phyloP scores from a whole-genome alignment of 2,329 filamentous ascomycete species.

The Metarhizium robertsii region DNA sequence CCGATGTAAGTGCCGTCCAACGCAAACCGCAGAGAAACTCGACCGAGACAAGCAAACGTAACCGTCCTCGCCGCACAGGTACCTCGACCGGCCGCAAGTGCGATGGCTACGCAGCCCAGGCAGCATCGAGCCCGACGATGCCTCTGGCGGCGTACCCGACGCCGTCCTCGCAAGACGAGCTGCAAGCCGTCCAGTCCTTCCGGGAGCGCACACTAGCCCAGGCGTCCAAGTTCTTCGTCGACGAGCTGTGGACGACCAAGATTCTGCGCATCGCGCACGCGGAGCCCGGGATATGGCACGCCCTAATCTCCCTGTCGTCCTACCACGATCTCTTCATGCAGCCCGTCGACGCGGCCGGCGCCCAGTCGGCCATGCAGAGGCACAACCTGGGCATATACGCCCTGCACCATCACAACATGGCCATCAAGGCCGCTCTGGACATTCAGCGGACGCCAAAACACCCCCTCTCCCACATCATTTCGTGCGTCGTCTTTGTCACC shows the following conservation, averaged over 20 bases:
- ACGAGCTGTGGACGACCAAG: neutral
- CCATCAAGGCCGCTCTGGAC: neutral
- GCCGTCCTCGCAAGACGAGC: neutral
- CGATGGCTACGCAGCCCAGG: neutral
- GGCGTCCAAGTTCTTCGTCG: neutral
- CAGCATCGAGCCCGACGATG: neutral
- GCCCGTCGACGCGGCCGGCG: neutral
- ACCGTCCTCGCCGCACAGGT: neutral
- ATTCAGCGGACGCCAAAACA: neutral
- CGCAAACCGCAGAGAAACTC: neutral
- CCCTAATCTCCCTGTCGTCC: neutral
- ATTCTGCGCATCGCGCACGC: neutral
- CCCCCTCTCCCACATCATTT: neutral
- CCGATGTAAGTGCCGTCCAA: neutral
- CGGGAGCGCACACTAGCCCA: neutral
- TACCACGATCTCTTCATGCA: neutral
- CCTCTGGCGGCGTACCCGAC: neutral
- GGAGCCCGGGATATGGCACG: conserved; percentile 2
- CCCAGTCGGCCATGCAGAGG: neutral
- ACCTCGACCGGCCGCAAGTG: neutral
- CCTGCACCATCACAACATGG: conserved; percentile 1
- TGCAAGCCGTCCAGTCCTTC: neutral
- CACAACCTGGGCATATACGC: neutral
- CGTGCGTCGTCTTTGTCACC: neutral
- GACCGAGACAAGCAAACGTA: neutral